Evolutionary conservation across 305 asterid genomes (phyloP), one percentile per base, ranked within the genome.

Genomic region (Fraxinus xanthoxyloides): DNA sequence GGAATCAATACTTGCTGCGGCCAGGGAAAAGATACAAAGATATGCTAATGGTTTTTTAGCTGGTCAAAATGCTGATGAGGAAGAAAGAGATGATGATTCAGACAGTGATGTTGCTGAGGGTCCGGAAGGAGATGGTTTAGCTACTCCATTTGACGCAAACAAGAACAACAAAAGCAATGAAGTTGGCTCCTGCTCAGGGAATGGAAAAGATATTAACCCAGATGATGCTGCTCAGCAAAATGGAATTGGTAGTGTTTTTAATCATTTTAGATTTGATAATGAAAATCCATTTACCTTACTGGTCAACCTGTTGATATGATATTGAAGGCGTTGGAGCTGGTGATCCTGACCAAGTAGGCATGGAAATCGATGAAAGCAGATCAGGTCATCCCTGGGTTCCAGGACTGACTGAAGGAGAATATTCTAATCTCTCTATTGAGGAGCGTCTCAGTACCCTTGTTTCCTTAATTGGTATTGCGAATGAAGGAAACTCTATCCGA

Each of bases 361-460:
- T 92, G 61, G 99, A 93, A 87, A 91, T 95, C 77, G 98, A 93
- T 84, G 98, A 93, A 86, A 93, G 97, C 85, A 89, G 81, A 87
- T 92, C 92, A 51, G 99, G 98, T 72, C 95, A 97, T 83, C 91
- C 91, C 80, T 97, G 99, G 99, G 93, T 93, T 82, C 97, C 92
- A 85, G 98, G 97, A 82, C 95, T 97, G 80, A 88, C 97, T 38
- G 99, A 94, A 91, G 99, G 98, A 84, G 99, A 97, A 85, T 97
- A 97, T 81, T 95, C 97, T 48, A 94, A 95, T 86, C 88, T 97
- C 35, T 92, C 97, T 73, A 94, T 95, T 32, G 98, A 97, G 84
- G 99, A 97, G 91, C 99, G 98, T 76, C 97, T 97, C 79, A 93
- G 85, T 86, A 97, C 98, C 69, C 93, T 97, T 85, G 95, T 92